These are phyloP conservation scores for Knoxia roxburghii DNA, from an alignment of 257 asterid species.

Conservation along the genomic window DNA sequence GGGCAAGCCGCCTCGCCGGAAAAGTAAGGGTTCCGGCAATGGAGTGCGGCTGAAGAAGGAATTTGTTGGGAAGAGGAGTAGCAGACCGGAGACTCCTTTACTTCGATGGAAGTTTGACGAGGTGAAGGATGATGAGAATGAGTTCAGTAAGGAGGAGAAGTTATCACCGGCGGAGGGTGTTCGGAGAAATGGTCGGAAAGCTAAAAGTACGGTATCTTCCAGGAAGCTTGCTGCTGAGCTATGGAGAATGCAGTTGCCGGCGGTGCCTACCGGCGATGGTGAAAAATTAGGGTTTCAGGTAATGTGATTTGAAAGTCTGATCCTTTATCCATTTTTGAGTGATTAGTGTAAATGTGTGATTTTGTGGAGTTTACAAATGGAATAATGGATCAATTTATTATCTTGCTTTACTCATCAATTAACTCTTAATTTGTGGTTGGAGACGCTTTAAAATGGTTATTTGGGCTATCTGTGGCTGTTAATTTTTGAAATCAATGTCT, in stretches of 20 bases:
- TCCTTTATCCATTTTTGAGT: not conserved
- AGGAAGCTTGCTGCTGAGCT: conserved; percentile 56
- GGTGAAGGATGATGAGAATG: conserved; percentile 17
- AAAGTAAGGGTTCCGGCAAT: conserved; percentile 31
- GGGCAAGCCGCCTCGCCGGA: conserved; percentile 44
- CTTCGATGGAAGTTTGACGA: conserved; percentile 58
- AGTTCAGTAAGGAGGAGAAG: conserved; percentile 18
- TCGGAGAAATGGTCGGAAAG: conserved; percentile 29
- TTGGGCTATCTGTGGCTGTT: conserved; percentile 3
- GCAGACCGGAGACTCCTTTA: conserved; percentile 58
- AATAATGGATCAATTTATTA: not conserved
- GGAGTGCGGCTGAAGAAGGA: conserved; percentile 45
- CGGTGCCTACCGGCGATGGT: conserved; percentile 21
- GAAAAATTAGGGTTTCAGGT: conserved; percentile 44
- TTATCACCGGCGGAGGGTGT: conserved; percentile 25
- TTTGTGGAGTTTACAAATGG: not conserved
- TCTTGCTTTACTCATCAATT: not conserved
- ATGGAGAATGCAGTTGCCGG: conserved; percentile 63
- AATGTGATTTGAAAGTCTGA: conserved; percentile 15
- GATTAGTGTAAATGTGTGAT: not conserved
- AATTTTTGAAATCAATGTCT: not conserved
- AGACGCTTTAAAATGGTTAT: not conserved
- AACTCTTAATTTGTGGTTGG: not conserved
- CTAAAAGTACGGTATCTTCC: conserved; percentile 27
- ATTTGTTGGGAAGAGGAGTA: conserved; percentile 26